Evolutionary conservation across 176 grass and related monocot genomes (phyloP).

Genomic region (Raddia guianensis): DNA sequence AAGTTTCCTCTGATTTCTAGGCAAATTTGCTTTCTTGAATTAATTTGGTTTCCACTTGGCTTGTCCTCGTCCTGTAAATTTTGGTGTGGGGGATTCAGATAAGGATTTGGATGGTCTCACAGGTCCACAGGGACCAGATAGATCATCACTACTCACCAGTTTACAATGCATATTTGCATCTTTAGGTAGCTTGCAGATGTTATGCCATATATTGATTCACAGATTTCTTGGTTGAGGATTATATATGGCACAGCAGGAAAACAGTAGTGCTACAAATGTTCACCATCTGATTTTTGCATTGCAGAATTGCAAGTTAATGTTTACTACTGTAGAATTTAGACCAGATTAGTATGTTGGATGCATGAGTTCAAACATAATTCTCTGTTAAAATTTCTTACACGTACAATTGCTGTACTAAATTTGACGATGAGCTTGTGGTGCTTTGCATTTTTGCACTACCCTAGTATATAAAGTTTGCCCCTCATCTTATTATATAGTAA

Average conservation of each 20-base stretch:
- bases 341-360: not conserved
- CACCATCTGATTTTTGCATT: not conserved
- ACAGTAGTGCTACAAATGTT: not conserved
- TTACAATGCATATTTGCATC: not conserved
- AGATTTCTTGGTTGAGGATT: not conserved
- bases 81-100: not conserved
- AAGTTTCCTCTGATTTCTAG: not conserved
- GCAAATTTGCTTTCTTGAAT: not conserved
- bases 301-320: not conserved
- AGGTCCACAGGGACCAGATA: not conserved
- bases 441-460: not conserved
- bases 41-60: not conserved
- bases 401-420: not conserved
- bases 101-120: not conserved
- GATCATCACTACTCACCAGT: too few species aligned
- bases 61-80: not conserved
- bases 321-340: slow-evolving; percentile 3
- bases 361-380: not conserved
- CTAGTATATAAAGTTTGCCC: too few species aligned
- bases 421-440: not conserved
- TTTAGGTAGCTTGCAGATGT: not conserved
- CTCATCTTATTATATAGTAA: too few species aligned
- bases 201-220: not conserved
- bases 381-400: not conserved
- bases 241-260: not conserved